These are phyloP conservation scores for Trypanosoma grayi DNA, from an alignment of 208 protist species.

Conservation along the genomic window DNA sequence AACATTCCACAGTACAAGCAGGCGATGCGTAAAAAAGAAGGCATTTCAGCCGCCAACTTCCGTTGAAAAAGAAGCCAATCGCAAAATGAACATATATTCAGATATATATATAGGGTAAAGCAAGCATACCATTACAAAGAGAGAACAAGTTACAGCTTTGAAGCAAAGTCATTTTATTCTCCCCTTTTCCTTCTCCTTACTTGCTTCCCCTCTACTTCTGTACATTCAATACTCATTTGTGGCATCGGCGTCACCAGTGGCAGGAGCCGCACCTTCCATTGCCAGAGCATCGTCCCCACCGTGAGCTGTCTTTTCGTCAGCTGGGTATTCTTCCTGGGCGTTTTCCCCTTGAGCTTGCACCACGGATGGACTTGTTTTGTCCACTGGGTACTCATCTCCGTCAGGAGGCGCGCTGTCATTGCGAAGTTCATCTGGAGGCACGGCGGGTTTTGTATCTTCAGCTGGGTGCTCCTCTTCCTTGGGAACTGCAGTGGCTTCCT, in stretches of 20 bases:
- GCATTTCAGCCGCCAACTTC: no score
- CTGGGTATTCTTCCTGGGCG: background rate
- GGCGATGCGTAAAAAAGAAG: no score
- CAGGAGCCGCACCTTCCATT: background rate
- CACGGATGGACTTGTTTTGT: no score
- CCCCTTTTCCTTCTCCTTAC: background rate
- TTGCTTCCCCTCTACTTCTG: background rate
- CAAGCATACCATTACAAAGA: no score
- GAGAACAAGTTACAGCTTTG: background rate
- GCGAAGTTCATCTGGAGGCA: no score
- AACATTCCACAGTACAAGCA: no score
- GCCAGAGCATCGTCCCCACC: slow-evolving; percentile 1
- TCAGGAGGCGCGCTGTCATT: background rate
- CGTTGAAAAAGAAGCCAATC: no score
- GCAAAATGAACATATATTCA: no score
- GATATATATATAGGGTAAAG: no score
- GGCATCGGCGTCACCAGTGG: background rate
- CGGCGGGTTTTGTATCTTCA: background rate
- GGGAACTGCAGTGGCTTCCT: background rate
- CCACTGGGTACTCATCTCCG: background rate
- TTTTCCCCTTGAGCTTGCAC: background rate
- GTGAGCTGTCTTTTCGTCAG: slow-evolving; percentile 1
- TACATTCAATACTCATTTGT: background rate
- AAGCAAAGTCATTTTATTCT: background rate
- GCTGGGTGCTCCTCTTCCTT: background rate